Conservation (phyloP, 2,329 filamentous ascomycete genomes). For the Monilinia laxa region DNA sequence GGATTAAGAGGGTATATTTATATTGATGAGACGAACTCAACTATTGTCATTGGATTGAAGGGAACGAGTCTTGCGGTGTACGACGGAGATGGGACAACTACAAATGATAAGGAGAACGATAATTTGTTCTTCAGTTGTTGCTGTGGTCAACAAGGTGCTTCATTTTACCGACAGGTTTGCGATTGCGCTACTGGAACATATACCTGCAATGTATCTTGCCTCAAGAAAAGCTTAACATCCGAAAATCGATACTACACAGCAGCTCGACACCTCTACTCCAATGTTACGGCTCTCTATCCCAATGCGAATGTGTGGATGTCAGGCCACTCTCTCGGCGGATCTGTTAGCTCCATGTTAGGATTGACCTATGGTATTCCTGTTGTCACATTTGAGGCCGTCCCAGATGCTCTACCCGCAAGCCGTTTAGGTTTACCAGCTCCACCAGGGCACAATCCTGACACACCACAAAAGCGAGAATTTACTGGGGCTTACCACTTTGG, state of each 20-base stretch:
- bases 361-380: constrained; percentile 87
- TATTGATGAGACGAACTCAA: constrained; percentile 79
- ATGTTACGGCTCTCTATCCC: constrained; percentile 87
- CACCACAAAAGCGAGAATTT: constrained; percentile 67
- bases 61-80: constrained; percentile 89
- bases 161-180: constrained; percentile 88
- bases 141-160: constrained; percentile 89
- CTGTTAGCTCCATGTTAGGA: constrained; percentile 83
- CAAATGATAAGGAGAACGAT: constrained; percentile 96
- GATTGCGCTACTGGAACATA: constrained; percentile 87
- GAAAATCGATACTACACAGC: constrained; percentile 93
- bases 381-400: constrained; percentile 92
- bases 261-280: constrained; percentile 84
- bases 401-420: constrained; percentile 81
- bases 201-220: constrained; percentile 88
- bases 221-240: constrained; percentile 69
- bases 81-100: constrained; percentile 94
- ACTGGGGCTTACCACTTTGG: constrained; percentile 89
- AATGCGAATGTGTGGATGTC: constrained; percentile 82
- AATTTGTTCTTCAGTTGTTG: constrained; percentile 98
- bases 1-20: constrained; percentile 91
- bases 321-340: constrained; percentile 89
- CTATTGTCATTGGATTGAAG: constrained; percentile 88
- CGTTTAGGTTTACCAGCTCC: constrained; percentile 84
- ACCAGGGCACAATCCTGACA: constrained; percentile 69